Evolutionary conservation across 495 filamentous ascomycete genomes (phyloP).

Genomic region (Penicillium pulvis): DNA sequence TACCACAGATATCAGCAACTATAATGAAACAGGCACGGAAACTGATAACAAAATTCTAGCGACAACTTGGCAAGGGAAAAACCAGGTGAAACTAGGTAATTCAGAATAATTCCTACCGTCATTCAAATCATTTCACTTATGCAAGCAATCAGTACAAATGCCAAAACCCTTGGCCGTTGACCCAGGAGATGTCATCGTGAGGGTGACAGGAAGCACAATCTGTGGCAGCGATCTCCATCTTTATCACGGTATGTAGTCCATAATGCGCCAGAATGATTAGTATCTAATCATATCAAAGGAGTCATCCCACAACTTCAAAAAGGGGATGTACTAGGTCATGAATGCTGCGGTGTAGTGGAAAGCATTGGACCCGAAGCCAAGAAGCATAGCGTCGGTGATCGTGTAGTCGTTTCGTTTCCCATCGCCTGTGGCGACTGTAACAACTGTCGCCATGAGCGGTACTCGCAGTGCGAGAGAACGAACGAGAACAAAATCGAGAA

Average conservation of each 20-base stretch:
- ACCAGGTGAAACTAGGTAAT: no score
- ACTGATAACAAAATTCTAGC: no score
- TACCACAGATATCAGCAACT: no score
- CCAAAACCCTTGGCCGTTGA: slow-evolving; percentile 72
- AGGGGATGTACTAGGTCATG: slow-evolving; percentile 89
- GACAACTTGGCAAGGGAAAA: no score
- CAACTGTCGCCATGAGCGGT: slow-evolving; percentile 75
- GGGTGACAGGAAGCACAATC: slow-evolving; percentile 81
- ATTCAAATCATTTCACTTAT: no score
- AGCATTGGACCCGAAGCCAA: slow-evolving; percentile 62
- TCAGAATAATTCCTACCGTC: no score
- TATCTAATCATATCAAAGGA: slow-evolving; percentile 28
- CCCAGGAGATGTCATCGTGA: slow-evolving; percentile 76
- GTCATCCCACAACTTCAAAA: slow-evolving; percentile 70
- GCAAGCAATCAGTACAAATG: slow-evolving; percentile 49
- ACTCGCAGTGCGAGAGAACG: slow-evolving; percentile 77
- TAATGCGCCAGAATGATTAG: neutral
- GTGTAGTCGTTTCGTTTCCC: slow-evolving; percentile 85
- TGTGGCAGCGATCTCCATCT: slow-evolving; percentile 88
- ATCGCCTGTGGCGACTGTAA: slow-evolving; percentile 72
- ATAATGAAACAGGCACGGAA: no score
- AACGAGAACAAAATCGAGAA: slow-evolving; percentile 70
- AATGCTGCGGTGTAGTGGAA: slow-evolving; percentile 84
- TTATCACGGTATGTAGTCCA: slow-evolving; percentile 56
- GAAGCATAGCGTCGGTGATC: slow-evolving; percentile 64